Conservation (phyloP, 2,329 filamentous ascomycete genomes). For the Juglanconis juglandina region DNA sequence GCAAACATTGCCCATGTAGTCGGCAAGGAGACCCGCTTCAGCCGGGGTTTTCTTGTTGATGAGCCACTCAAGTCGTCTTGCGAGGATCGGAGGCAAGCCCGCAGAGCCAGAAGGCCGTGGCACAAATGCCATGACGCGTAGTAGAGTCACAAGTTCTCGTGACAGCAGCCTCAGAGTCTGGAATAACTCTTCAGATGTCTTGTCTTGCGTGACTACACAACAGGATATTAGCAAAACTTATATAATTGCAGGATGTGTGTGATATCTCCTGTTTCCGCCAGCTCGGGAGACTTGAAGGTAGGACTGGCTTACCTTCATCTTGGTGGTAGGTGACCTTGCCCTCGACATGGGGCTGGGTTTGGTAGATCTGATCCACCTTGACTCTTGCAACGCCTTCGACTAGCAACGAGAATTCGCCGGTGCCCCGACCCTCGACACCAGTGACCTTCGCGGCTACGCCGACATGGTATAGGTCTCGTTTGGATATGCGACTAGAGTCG, state of each 20-base stretch:
- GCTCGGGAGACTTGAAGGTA: not conserved
- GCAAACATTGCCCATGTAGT: slow-evolving; percentile 94
- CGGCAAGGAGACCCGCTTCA: slow-evolving; percentile 82
- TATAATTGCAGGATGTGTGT: no score
- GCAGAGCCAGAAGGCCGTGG: slow-evolving; percentile 63
- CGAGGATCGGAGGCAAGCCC: slow-evolving; percentile 76
- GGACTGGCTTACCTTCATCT: slow-evolving; percentile 58
- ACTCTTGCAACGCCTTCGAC: slow-evolving; percentile 83
- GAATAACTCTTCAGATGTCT: slow-evolving; percentile 68
- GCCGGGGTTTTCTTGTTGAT: slow-evolving; percentile 77
- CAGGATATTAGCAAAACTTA: not conserved
- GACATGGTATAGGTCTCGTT: slow-evolving; percentile 74
- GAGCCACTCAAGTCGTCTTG: slow-evolving; percentile 79
- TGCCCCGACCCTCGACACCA: slow-evolving; percentile 71
- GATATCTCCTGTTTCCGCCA: not conserved
- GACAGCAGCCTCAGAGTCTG: slow-evolving; percentile 78
- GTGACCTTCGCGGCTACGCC: slow-evolving; percentile 78
- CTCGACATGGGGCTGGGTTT: slow-evolving; percentile 83
- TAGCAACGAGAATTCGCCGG: slow-evolving; percentile 74
- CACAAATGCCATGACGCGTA: slow-evolving; percentile 81
- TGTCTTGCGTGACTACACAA: slow-evolving; percentile 43
- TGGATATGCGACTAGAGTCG: slow-evolving; percentile 58
- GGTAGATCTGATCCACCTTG: slow-evolving; percentile 67
- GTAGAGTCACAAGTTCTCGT: slow-evolving; percentile 77
- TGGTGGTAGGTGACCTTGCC: slow-evolving; percentile 69